Conservation (phyloP, 495 filamentous ascomycete genomes). For the Daldinia grandis region DNA sequence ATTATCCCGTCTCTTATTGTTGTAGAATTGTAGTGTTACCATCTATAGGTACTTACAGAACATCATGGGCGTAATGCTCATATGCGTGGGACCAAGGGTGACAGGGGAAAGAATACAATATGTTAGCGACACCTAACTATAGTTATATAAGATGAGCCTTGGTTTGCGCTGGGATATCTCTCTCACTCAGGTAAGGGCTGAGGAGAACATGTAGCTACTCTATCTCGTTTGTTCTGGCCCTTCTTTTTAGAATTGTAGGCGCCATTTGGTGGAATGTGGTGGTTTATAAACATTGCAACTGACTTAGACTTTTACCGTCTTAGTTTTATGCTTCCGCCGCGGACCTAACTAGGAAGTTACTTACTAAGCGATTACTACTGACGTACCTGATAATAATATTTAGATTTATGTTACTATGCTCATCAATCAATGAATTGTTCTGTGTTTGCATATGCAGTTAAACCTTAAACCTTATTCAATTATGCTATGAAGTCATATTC, state of each 20-base stretch:
- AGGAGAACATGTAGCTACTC: too few species aligned
- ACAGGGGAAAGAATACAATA: not conserved
- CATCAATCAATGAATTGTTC: too few species aligned
- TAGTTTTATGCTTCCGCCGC: not conserved
- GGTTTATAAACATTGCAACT: not conserved
- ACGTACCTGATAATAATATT: not conserved
- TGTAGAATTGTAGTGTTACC: not conserved
- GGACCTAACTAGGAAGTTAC: too few species aligned
- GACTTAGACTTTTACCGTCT: not conserved
- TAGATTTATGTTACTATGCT: not conserved
- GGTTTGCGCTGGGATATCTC: not conserved
- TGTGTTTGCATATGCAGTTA: slow-evolving; percentile 9
- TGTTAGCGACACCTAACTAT: not conserved
- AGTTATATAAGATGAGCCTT: not conserved
- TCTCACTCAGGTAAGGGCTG: not conserved
- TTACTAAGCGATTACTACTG: not conserved
- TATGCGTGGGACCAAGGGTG: not conserved
- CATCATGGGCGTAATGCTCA: not conserved
- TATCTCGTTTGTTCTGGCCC: not conserved
- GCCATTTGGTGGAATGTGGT: not conserved
- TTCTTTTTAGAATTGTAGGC: not conserved
- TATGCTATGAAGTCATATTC: slow-evolving; percentile 32
- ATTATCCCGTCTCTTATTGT: not conserved
- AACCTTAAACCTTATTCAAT: slow-evolving; percentile 15
- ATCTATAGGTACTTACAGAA: not conserved